Conservation (phyloP, 768 basidiomycete species). For the Clavulina sp. region DNA sequence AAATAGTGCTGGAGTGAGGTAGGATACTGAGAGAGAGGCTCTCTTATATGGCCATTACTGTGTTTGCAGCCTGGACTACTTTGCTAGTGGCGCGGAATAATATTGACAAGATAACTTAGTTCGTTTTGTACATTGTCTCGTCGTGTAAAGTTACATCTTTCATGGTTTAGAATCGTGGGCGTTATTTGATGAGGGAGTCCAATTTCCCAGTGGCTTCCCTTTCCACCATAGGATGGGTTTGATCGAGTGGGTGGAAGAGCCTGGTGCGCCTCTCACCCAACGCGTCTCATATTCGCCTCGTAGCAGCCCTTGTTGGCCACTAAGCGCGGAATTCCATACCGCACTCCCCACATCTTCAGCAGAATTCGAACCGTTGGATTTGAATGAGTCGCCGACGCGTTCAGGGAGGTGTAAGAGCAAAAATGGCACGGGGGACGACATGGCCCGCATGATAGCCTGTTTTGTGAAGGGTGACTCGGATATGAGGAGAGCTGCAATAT, state of each 20-base stretch:
- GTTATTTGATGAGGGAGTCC: no score
- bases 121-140: no score
- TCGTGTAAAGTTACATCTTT: no score
- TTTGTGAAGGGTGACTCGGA: slow-evolving; percentile 71
- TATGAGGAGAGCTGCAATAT: slow-evolving; percentile 51
- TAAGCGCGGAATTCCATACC: slow-evolving; percentile 54
- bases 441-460: slow-evolving; percentile 46
- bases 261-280: slow-evolving; percentile 34
- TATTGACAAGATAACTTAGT: no score
- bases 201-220: slow-evolving; percentile 15
- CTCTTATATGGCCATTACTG: no score
- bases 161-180: no score
- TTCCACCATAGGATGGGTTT: slow-evolving; percentile 30
- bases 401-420: slow-evolving; percentile 41
- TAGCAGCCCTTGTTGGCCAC: slow-evolving; percentile 35
- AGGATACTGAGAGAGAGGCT: no score
- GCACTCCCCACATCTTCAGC: slow-evolving; percentile 28
- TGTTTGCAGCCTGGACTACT: no score
- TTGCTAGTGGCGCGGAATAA: no score
- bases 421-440: slow-evolving; percentile 61
- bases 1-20: no score
- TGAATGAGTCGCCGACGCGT: slow-evolving; percentile 5
- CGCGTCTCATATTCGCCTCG: slow-evolving; percentile 43
- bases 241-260: slow-evolving; percentile 14
- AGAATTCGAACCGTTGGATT: not conserved